These are phyloP conservation scores for Rhodotorula graminis DNA, from an alignment of 768 basidiomycete species.

Conservation along the genomic window DNA sequence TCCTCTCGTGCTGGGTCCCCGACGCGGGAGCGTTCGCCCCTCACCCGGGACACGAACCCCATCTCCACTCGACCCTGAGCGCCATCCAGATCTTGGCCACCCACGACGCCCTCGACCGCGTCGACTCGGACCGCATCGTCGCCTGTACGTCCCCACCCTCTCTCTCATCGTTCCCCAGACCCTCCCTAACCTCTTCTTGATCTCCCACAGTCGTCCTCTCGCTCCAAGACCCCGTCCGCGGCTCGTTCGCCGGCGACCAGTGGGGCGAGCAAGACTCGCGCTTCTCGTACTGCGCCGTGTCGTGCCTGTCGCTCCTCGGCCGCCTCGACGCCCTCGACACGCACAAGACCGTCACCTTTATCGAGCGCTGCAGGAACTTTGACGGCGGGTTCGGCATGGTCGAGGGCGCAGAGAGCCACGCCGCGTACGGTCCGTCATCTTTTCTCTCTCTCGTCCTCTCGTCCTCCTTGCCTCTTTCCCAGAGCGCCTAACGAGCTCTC, in stretches of 20 bases:
- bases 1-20: conserved; percentile 85
- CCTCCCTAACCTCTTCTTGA: neutral
- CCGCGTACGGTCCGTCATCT: conserved; percentile 77
- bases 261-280: conserved; percentile 93
- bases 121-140: conserved; percentile 66
- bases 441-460: no score
- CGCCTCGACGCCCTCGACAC: conserved; percentile 62
- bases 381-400: conserved; percentile 88
- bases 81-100: conserved; percentile 87
- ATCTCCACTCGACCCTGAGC: conserved; percentile 77
- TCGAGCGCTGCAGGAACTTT: conserved; percentile 77
- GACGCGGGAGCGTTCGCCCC: conserved; percentile 73
- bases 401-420: conserved; percentile 86
- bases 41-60: conserved; percentile 87
- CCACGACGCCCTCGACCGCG: conserved; percentile 68
- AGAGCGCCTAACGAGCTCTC: no score
- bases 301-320: conserved; percentile 73
- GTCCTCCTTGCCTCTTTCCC: no score
- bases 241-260: conserved; percentile 80
- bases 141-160: conserved; percentile 57
- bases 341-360: conserved; percentile 65
- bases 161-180: neutral
- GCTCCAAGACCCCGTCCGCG: conserved; percentile 70
- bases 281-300: conserved; percentile 82
- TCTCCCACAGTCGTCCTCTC: conserved; percentile 65